Percentiles rank a stretch among this genome's conserved stretches.
phyloP scores from a whole-genome alignment of 768 basidiomycete species.

The Russula sp. region DNA sequence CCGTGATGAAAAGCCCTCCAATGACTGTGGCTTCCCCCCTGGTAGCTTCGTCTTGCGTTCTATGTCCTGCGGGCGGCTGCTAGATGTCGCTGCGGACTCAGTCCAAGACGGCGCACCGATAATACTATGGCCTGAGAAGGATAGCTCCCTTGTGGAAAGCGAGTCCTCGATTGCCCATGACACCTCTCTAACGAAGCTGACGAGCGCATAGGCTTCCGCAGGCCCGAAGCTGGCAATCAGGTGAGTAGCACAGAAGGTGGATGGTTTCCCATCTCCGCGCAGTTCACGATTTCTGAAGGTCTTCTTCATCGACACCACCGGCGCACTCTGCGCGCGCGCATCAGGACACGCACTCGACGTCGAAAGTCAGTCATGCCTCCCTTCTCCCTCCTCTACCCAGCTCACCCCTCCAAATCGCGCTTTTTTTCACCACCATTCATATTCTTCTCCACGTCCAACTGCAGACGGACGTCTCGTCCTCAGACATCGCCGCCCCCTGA shows the following conservation, averaged over 20 bases:
- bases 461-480: conserved; percentile 60
- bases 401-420: not conserved
- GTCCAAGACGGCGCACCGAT: conserved; percentile 57
- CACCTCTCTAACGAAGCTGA: not conserved
- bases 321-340: conserved; percentile 67
- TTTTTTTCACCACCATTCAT: not conserved
- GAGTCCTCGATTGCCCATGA: conserved; percentile 8
- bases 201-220: conserved; percentile 47
- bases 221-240: conserved; percentile 68
- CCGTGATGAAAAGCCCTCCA: not conserved
- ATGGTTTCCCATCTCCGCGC: not conserved
- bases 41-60: conserved; percentile 63
- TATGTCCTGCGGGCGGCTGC: conserved; percentile 42
- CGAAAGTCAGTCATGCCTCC: conserved; percentile 43
- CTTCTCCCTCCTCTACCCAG: not conserved
- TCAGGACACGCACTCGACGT: conserved; percentile 80
- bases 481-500: conserved; percentile 69
- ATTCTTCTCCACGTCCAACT: not conserved
- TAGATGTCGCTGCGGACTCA: conserved; percentile 49
- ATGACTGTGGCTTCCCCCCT: conserved; percentile 28
- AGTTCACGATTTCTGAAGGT: conserved; percentile 38
- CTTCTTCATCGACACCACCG: conserved; percentile 75
- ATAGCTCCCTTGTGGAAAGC: conserved; percentile 75
- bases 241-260: conserved; percentile 29
- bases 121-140: conserved; percentile 64